Conservation (phyloP, 257 asterid species). For the Primulina tabacum region DNA sequence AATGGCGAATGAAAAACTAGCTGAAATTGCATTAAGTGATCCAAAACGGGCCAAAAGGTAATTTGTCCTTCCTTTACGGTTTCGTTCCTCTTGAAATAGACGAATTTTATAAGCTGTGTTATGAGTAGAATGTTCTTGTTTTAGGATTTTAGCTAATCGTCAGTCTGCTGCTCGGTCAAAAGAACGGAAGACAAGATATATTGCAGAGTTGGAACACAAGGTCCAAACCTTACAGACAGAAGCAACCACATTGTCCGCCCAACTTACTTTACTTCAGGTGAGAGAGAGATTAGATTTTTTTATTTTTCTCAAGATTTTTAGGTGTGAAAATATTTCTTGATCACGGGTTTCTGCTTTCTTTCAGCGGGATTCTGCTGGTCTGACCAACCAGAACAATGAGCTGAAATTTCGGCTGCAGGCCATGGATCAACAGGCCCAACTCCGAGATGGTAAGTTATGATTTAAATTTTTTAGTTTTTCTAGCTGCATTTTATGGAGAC, state of each 20-base stretch:
- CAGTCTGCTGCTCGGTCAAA: slow-evolving; percentile 79
- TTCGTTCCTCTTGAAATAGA: neutral
- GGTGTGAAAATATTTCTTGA: slow-evolving; percentile 2
- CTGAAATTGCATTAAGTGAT: slow-evolving; percentile 63
- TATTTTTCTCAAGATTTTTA: neutral
- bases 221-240: slow-evolving; percentile 76
- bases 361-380: slow-evolving; percentile 68
- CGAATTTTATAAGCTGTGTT: slow-evolving; percentile 1
- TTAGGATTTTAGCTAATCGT: slow-evolving; percentile 69
- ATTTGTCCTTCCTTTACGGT: neutral
- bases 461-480: slow-evolving; percentile 2
- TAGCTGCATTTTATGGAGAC: neutral
- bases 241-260: slow-evolving; percentile 73
- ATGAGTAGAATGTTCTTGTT: slow-evolving; percentile 10
- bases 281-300: slow-evolving; percentile 23
- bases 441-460: slow-evolving; percentile 57
- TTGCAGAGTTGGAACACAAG: slow-evolving; percentile 67
- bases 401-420: slow-evolving; percentile 74
- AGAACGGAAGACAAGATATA: slow-evolving; percentile 67
- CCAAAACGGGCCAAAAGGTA: slow-evolving; percentile 78
- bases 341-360: slow-evolving; percentile 19
- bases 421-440: slow-evolving; percentile 82
- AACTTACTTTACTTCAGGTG: slow-evolving; percentile 70
- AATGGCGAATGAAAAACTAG: slow-evolving; percentile 64
- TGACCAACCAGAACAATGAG: slow-evolving; percentile 63